Base-by-base conservation (phyloP, 2,329 filamentous ascomycete genomes). In the Dactylellina leptospora region DNA sequence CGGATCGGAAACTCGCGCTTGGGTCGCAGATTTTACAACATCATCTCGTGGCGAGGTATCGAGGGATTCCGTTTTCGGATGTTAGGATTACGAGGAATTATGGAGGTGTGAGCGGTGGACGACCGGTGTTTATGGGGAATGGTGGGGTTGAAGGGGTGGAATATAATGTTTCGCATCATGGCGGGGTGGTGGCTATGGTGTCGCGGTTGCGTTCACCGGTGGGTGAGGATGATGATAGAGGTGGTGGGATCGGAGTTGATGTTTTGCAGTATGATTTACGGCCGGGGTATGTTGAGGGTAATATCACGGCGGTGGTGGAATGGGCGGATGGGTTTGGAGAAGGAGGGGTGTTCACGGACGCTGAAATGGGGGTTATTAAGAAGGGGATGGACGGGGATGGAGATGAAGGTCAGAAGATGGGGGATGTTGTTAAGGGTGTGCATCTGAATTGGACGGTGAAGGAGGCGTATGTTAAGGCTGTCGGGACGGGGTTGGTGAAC, bases 381-480 rank as follows among this genome's bases (percentile, higher is more conserved):
- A 62, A 40, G 9, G 64, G 28, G 13, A 33, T 60, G 25, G 22
- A 38, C 45, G 48, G 38, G 16, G 9, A 2, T 0, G 20, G 8
- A 20, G 30, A 36, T 9, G 33, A 33, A 25, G 42, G 40, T 20
- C n/a, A n/a, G n/a, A 25, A 27, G 22, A 23, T 40, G 30, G 38
- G 38, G 18, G 68, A 51, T 38, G 47, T 66, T 9, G 72, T 76
- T 5, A 74, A 69, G 51, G 62, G 59, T 60, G 33, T 77, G 33
- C 76, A 75, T 30, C 61, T 76, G 48, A 62, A 74, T 54, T 77
- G 76, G 76, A 71, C 70, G 16, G 13, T 76, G 33, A 77, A 77
- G 51, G 76, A 77, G 42, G 76, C 76, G 23, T 77, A 76, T 59
- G 75, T 75, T 33, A 77, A 77, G 61, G 76, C 76, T 33, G 61